These are phyloP conservation scores for Nakazawaea molendinolei DNA, from an alignment of 805 yeast genomes.

Conservation along the genomic window DNA sequence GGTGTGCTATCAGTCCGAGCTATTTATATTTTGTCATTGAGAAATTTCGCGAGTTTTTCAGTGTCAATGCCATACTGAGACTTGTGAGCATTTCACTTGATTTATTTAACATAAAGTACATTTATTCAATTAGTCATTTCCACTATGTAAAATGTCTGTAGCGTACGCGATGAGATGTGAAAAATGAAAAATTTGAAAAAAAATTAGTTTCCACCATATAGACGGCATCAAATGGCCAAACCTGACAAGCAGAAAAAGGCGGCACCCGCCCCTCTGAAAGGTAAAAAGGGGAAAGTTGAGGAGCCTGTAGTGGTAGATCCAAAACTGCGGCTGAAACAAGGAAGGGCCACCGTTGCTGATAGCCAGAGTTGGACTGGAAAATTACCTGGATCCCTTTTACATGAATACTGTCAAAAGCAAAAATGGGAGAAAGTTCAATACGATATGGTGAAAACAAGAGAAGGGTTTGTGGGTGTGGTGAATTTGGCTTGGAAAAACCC, in stretches of 20 bases:
- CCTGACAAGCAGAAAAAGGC: not conserved
- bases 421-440: slow-evolving; percentile 87
- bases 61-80: too few species aligned
- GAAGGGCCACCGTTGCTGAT: slow-evolving; percentile 50
- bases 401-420: slow-evolving; percentile 80
- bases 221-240: not conserved
- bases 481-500: slow-evolving; percentile 70
- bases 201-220: too few species aligned
- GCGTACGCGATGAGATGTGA: too few species aligned
- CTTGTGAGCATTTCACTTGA: too few species aligned
- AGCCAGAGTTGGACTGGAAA: slow-evolving; percentile 92
- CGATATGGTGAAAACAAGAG: slow-evolving; percentile 44
- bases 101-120: too few species aligned
- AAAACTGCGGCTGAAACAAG: slow-evolving; percentile 13
- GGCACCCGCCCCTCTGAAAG: not conserved
- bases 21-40: too few species aligned
- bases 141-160: too few species aligned
- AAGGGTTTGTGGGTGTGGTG: slow-evolving; percentile 62
- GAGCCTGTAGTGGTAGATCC: slow-evolving; percentile 10
- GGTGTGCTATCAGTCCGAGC: too few species aligned
- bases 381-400: slow-evolving; percentile 76
- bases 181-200: too few species aligned
- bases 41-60: too few species aligned
- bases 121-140: too few species aligned
- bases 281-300: slow-evolving; percentile 12